A percentile compares a stretch with the other conserved stretches of the same genome.
These are phyloP conservation scores for Holtermannia corniformis DNA, from an alignment of 768 basidiomycete species.

Conservation along the genomic window DNA sequence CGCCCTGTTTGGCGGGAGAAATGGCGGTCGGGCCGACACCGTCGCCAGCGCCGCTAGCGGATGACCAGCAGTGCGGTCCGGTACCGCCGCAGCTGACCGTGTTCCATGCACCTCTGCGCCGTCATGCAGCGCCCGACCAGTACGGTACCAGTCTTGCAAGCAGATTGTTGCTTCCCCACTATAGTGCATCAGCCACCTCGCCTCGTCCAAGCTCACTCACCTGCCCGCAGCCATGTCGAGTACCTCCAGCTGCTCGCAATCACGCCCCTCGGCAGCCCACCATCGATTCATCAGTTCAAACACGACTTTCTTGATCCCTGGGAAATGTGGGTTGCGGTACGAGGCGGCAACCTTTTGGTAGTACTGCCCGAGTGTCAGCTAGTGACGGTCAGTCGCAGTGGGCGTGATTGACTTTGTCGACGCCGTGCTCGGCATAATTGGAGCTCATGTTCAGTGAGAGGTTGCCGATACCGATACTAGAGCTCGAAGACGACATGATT, in stretches of 20 bases:
- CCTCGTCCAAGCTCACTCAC: slow-evolving; percentile 7
- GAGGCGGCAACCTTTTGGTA: slow-evolving; percentile 57
- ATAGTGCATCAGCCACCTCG: background rate
- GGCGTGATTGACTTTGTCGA: slow-evolving; percentile 48
- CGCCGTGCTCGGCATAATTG: slow-evolving; percentile 51
- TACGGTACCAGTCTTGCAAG: slow-evolving; percentile 55
- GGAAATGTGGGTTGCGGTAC: slow-evolving; percentile 66
- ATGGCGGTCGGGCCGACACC: slow-evolving; percentile 23
- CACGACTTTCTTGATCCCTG: slow-evolving; percentile 49
- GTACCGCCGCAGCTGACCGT: no score
- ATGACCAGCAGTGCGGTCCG: slow-evolving; percentile 3
- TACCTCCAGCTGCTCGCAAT: slow-evolving; percentile 38
- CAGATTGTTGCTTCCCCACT: slow-evolving; percentile 60
- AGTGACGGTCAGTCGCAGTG: background rate
- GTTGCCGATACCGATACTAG: slow-evolving; percentile 31
- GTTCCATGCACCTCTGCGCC: background rate
- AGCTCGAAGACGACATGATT: no score
- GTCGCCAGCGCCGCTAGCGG: background rate
- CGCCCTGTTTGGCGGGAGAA: slow-evolving; percentile 38
- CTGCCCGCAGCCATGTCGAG: slow-evolving; percentile 56
- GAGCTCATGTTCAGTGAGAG: slow-evolving; percentile 48
- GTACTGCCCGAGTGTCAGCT: slow-evolving; percentile 45
- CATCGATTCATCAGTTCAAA: slow-evolving; percentile 41
- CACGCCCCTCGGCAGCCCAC: slow-evolving; percentile 39
- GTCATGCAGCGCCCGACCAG: slow-evolving; percentile 27